phyloP scores from a whole-genome alignment of 352 stramenopile species.

The Synura sp. region DNA sequence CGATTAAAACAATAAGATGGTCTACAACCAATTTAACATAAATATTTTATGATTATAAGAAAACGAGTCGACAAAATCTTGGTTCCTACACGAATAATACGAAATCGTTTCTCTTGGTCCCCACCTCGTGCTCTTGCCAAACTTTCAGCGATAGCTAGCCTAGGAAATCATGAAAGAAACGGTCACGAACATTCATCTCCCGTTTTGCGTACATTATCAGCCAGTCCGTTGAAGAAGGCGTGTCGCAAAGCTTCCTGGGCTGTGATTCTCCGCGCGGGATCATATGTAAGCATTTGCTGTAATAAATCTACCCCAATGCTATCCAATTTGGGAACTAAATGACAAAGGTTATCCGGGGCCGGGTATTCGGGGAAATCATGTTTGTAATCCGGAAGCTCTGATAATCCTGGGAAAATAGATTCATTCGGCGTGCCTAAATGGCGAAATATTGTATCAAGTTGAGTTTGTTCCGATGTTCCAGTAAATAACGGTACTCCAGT shows the following conservation, averaged over 20 bases:
- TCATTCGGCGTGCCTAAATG: constrained; percentile 87
- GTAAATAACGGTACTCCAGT: constrained; percentile 83
- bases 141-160: too few species aligned
- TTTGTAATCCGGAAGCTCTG: constrained; percentile 93
- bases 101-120: too few species aligned
- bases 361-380: constrained; percentile 45
- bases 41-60: too few species aligned
- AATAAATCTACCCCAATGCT: neutral
- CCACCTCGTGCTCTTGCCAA: too few species aligned
- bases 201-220: constrained; percentile 9
- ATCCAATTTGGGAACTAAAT: constrained; percentile 16
- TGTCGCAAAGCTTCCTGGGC: constrained; percentile 69
- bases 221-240: constrained; percentile 63
- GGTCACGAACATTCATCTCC: too few species aligned
- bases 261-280: constrained; percentile 67
- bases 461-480: constrained; percentile 91
- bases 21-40: too few species aligned
- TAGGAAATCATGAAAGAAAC: too few species aligned
- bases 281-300: constrained; percentile 77
- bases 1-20: too few species aligned
- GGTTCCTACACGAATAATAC: too few species aligned
- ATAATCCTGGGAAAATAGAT: constrained; percentile 89
- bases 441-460: constrained; percentile 88
- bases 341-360: neutral
- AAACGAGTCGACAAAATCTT: too few species aligned